Percentiles rank a stretch among this genome's conserved stretches.
phyloP scores from a whole-genome alignment of 441 rosid species.

The Cnidoscolus chayamansa region DNA sequence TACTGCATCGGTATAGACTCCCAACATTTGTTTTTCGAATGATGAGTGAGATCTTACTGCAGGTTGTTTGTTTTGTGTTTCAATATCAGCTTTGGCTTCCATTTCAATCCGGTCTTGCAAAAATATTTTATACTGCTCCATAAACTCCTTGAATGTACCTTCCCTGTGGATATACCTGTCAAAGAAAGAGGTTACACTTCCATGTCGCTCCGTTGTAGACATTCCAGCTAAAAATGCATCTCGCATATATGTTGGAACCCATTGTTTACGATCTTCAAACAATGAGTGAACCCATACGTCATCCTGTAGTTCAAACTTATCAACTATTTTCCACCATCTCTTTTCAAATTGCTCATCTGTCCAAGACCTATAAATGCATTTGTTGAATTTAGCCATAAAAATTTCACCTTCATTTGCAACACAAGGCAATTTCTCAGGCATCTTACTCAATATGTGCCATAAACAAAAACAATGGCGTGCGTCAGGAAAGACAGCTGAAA shows the following conservation, averaged over 20 bases:
- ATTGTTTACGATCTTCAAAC: slow-evolving; percentile 52
- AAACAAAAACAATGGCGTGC: slow-evolving; percentile 52
- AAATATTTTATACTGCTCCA: slow-evolving; percentile 40
- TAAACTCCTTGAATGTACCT: slow-evolving; percentile 48
- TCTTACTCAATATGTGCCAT: slow-evolving; percentile 49
- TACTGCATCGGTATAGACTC: slow-evolving; percentile 46
- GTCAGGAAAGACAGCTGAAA: slow-evolving; percentile 43
- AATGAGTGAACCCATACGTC: slow-evolving; percentile 49
- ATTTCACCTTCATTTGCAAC: slow-evolving; percentile 34
- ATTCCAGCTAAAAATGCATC: slow-evolving; percentile 52
- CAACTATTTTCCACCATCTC: slow-evolving; percentile 56
- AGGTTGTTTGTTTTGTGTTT: slow-evolving; percentile 36
- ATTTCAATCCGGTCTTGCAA: slow-evolving; percentile 37
- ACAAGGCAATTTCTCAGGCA: slow-evolving; percentile 39
- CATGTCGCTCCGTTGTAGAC: slow-evolving; percentile 44
- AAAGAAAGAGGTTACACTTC: slow-evolving; percentile 44
- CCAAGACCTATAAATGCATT: slow-evolving; percentile 51
- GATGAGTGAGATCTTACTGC: slow-evolving; percentile 44
- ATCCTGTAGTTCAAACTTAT: slow-evolving; percentile 39
- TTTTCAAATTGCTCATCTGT: slow-evolving; percentile 53
- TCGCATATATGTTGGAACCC: slow-evolving; percentile 54
- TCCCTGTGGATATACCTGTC: slow-evolving; percentile 44
- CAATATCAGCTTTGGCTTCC: slow-evolving; percentile 48
- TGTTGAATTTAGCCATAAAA: slow-evolving; percentile 41
- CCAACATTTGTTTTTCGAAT: slow-evolving; percentile 55